A percentile compares a stretch with the other conserved stretches of the same genome.
Evolutionary conservation across 495 filamentous ascomycete genomes (phyloP).

Genomic region (Lophium mytilinum): DNA sequence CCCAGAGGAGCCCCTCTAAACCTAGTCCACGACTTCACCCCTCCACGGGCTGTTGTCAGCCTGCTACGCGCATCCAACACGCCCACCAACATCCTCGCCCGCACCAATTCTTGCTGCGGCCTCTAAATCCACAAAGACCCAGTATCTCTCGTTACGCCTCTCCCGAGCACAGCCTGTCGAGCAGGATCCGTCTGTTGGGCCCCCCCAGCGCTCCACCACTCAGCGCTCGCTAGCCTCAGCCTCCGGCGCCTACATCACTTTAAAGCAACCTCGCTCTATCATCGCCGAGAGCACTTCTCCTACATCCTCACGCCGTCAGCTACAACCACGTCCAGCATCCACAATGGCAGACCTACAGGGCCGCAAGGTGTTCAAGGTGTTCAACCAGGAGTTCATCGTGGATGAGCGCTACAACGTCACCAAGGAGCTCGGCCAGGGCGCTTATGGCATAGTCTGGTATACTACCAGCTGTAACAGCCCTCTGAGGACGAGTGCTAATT

Average conservation of each 20-base stretch:
- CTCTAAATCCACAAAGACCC: no score
- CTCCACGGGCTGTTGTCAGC: no score
- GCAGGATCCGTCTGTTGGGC: background rate
- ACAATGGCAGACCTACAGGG: slow-evolving; percentile 70
- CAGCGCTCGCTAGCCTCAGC: background rate
- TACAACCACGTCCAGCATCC: background rate
- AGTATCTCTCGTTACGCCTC: background rate
- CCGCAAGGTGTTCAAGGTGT: slow-evolving; percentile 98
- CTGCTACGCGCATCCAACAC: no score
- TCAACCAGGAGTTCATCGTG: slow-evolving; percentile 99
- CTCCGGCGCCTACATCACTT: slow-evolving; percentile 17
- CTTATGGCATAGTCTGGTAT: slow-evolving; percentile 98
- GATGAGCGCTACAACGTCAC: slow-evolving; percentile 97
- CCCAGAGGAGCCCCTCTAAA: no score
- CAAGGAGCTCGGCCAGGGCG: slow-evolving; percentile 95
- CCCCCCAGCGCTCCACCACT: background rate
- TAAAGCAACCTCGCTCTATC: slow-evolving; percentile 1
- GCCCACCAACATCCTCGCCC: no score
- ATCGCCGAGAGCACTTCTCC: background rate
- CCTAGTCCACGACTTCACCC: no score
- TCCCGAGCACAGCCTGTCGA: background rate
- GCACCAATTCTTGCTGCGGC: no score
- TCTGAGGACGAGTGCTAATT: slow-evolving; percentile 1
- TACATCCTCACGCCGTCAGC: background rate
- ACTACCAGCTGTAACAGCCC: slow-evolving; percentile 1